phyloP scores from a whole-genome alignment of 129 eudicot genomes.

The Rutidosis leptorrhynchoides region DNA sequence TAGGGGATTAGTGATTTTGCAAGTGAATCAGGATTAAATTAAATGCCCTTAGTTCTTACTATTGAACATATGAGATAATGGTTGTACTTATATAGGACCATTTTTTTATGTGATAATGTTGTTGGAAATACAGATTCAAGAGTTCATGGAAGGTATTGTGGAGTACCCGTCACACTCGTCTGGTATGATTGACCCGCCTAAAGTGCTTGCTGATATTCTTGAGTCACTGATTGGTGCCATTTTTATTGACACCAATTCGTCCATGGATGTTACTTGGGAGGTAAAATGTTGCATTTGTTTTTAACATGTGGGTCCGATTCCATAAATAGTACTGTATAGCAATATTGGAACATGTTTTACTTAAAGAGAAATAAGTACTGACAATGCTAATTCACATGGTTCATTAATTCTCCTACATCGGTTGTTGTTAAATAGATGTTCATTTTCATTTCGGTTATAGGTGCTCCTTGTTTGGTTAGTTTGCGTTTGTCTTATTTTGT shows the following conservation, averaged over 20 bases:
- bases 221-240: conserved; percentile 69
- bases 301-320: not conserved
- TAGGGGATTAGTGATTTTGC: not conserved
- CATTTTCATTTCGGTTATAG: no score
- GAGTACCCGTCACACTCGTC: conserved; percentile 47
- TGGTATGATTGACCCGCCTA: conserved; percentile 66
- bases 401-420: not conserved
- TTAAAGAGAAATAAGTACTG: not conserved
- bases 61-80: not conserved
- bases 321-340: not conserved
- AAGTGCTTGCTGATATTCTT: conserved; percentile 59
- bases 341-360: not conserved
- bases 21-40: not conserved
- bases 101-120: not conserved
- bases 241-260: conserved; percentile 37
- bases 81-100: not conserved
- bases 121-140: conserved; percentile 39
- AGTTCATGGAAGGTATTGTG: conserved; percentile 35
- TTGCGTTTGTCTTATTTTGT: no score
- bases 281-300: conserved; percentile 24
- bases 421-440: not conserved
- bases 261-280: conserved; percentile 49
- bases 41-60: no score
- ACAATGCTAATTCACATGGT: not conserved
- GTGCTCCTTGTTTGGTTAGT: no score